phyloP scores from a whole-genome alignment of 2,329 filamentous ascomycete genomes.

The Chalara sp. region DNA sequence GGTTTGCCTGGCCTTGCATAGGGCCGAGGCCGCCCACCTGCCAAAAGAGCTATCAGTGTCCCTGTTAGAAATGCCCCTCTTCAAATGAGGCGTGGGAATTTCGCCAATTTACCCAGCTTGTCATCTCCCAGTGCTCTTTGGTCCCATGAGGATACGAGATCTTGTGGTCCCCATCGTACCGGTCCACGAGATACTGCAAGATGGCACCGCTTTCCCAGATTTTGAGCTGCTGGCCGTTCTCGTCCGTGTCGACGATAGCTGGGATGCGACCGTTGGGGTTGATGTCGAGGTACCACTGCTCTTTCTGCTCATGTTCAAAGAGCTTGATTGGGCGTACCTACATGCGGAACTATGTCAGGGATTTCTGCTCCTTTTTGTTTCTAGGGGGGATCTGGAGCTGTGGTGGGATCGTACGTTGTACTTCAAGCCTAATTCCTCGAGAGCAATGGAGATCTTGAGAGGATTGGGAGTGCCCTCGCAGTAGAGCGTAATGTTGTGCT shows the following conservation, averaged over 20 bases:
- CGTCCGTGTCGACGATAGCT: slow-evolving; percentile 69
- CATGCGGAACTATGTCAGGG: not conserved
- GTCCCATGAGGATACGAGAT: slow-evolving; percentile 66
- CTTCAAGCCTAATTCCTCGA: not conserved
- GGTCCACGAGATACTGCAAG: slow-evolving; percentile 72
- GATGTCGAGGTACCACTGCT: slow-evolving; percentile 44
- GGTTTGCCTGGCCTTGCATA: slow-evolving; percentile 77
- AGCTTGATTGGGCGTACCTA: not conserved
- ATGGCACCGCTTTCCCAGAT: slow-evolving; percentile 72
- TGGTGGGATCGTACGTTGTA: not conserved
- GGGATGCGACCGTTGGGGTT: slow-evolving; percentile 89
- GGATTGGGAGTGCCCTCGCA: not conserved
- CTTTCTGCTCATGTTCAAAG: not conserved
- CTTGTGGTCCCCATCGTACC: slow-evolving; percentile 63
- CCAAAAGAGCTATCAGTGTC: not conserved
- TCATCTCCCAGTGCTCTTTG: slow-evolving; percentile 69
- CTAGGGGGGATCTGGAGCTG: not conserved
- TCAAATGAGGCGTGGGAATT: not conserved
- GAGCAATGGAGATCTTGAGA: not conserved
- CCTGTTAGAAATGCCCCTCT: not conserved
- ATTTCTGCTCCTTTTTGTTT: not conserved
- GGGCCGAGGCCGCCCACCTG: slow-evolving; percentile 55
- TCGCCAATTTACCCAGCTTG: slow-evolving; percentile 56
- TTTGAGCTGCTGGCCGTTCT: slow-evolving; percentile 61
- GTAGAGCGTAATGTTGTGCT: not conserved